A percentile compares a stretch with the other conserved stretches of the same genome.
Evolutionary conservation across 352 stramenopile species (phyloP).

Genomic region (Globisporangium alternatum): DNA sequence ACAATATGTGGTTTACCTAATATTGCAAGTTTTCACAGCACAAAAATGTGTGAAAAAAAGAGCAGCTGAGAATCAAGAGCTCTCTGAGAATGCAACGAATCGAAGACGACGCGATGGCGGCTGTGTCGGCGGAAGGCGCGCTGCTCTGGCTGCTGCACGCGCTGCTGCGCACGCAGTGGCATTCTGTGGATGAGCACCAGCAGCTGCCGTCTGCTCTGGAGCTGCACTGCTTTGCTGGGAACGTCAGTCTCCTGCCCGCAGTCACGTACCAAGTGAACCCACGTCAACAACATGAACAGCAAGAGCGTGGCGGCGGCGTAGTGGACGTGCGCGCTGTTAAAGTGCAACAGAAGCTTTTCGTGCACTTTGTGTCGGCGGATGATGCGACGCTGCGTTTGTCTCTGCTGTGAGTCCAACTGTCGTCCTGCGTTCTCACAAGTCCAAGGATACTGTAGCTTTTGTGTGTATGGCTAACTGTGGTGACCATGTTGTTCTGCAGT

Average conservation of each 20-base stretch:
- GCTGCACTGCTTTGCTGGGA: constrained; percentile 22
- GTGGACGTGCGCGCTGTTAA: constrained; percentile 34
- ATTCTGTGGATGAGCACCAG: neutral
- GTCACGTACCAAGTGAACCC: constrained; percentile 12
- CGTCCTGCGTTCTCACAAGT: neutral
- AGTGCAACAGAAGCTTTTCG: constrained; percentile 36
- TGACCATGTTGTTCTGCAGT: constrained; percentile 16
- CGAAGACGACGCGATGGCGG: neutral
- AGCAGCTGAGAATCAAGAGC: no score
- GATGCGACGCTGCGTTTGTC: constrained; percentile 25
- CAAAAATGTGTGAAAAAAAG: no score
- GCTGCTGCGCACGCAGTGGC: constrained; percentile 31
- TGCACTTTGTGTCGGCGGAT: constrained; percentile 38
- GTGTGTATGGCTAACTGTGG: neutral
- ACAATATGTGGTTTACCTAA: no score
- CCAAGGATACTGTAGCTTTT: neutral
- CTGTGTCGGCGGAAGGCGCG: constrained; percentile 21
- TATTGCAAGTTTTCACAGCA: no score
- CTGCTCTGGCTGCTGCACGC: constrained; percentile 40
- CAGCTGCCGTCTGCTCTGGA: neutral
- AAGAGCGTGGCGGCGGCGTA: neutral
- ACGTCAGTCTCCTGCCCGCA: constrained; percentile 34
- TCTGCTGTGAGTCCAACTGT: constrained; percentile 26
- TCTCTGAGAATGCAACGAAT: neutral
- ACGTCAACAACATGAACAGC: neutral